phyloP scores from a whole-genome alignment of 495 filamentous ascomycete species.

The Oidiodendron maius region DNA sequence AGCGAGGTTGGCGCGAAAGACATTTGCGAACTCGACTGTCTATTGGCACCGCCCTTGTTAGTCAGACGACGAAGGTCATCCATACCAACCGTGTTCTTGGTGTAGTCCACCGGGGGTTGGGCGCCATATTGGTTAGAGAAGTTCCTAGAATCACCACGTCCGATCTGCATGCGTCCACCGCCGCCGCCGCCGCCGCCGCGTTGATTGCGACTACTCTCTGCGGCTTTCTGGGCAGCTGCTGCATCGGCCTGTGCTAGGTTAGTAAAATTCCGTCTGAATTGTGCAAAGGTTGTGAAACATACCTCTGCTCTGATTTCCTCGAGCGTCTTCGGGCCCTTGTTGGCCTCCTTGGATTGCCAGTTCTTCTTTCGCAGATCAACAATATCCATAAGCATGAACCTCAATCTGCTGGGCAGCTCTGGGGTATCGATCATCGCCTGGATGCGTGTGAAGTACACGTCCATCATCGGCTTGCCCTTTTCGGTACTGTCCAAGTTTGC shows the following conservation, averaged over 20 bases:
- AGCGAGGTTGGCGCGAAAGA: conserved; percentile 76
- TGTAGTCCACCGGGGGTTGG: conserved; percentile 59
- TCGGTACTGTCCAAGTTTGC: conserved; percentile 74
- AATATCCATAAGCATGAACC: conserved; percentile 96
- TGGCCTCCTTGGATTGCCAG: conserved; percentile 81
- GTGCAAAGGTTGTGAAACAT: conserved; percentile 22
- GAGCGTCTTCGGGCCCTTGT: conserved; percentile 95
- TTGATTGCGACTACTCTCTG: conserved; percentile 51
- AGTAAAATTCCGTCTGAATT: neutral
- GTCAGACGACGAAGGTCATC: conserved; percentile 80
- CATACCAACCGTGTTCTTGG: conserved; percentile 74
- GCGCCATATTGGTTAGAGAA: conserved; percentile 61
- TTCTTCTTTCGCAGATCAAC: conserved; percentile 67
- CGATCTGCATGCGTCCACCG: conserved; percentile 55
- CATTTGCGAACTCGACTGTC: conserved; percentile 50
- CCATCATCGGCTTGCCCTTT: conserved; percentile 77
- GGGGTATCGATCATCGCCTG: conserved; percentile 68
- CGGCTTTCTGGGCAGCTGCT: conserved; percentile 60
- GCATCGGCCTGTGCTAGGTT: conserved; percentile 49
- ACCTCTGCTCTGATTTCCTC: conserved; percentile 84
- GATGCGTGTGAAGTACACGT: conserved; percentile 90
- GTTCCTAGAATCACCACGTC: conserved; percentile 80
- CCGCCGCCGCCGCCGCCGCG: conserved; percentile 55
- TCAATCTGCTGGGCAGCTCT: conserved; percentile 76
- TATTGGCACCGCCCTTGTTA: conserved; percentile 41